These are phyloP conservation scores for Tilletia caries DNA, from an alignment of 1,284 basidiomycete species.

Conservation along the genomic window DNA sequence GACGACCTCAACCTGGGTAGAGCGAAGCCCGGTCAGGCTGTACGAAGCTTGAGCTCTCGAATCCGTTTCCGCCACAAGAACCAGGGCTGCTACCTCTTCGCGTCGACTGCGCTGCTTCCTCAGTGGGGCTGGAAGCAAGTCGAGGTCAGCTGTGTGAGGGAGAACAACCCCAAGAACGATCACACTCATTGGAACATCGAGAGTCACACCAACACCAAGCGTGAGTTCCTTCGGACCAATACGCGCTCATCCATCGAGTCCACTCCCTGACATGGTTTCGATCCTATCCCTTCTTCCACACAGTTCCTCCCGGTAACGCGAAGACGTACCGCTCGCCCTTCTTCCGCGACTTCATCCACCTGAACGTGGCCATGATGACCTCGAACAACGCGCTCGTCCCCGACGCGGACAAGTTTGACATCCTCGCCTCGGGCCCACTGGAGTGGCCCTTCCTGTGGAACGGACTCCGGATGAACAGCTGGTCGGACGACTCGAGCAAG, in stretches of 20 bases:
- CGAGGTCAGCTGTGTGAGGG: slow-evolving; percentile 88
- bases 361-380: slow-evolving; percentile 99
- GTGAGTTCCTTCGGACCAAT: slow-evolving; percentile 62
- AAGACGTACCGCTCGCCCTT: slow-evolving; percentile 88
- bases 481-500: slow-evolving; percentile 82
- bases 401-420: slow-evolving; percentile 96
- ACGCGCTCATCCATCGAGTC: too few species aligned
- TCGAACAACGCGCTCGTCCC: slow-evolving; percentile 97
- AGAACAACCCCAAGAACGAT: slow-evolving; percentile 74
- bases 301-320: slow-evolving; percentile 77
- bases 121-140: slow-evolving; percentile 99
- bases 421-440: slow-evolving; percentile 81
- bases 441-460: slow-evolving; percentile 94
- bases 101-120: slow-evolving; percentile 82
- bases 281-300: too few species aligned
- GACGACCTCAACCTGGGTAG: slow-evolving; percentile 66
- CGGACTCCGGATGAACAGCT: slow-evolving; percentile 86
- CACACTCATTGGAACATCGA: slow-evolving; percentile 99
- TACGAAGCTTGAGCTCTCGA: slow-evolving; percentile 85
- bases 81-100: slow-evolving; percentile 70
- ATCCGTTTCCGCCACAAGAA: slow-evolving; percentile 76
- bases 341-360: slow-evolving; percentile 93
- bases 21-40: slow-evolving; percentile 62
- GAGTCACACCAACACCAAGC: slow-evolving; percentile 86
- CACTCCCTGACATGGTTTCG: too few species aligned